A percentile compares a stretch with the other conserved stretches of the same genome.
Evolutionary conservation across 129 eudicot genomes (phyloP).

Genomic region (Pseudognaphalium luteoalbum): DNA sequence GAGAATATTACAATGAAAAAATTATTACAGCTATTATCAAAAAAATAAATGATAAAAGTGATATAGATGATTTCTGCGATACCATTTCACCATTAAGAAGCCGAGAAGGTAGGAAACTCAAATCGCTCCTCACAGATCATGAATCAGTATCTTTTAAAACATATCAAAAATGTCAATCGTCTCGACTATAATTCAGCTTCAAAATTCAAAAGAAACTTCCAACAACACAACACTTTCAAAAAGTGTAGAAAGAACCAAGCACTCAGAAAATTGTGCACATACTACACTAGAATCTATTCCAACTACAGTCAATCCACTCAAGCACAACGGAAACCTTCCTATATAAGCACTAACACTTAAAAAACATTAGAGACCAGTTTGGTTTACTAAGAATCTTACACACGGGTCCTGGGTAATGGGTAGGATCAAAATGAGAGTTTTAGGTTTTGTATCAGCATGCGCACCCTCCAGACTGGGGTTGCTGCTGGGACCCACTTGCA

Average conservation of each 20-base stretch:
- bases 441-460: slow-evolving; percentile 46
- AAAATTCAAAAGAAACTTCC: background rate
- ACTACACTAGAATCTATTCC: slow-evolving; percentile 4
- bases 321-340: background rate
- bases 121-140: background rate
- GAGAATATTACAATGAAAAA: no score
- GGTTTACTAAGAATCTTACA: slow-evolving; percentile 12
- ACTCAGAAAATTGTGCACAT: background rate
- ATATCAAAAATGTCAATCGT: background rate
- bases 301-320: background rate
- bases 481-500: slow-evolving; percentile 59
- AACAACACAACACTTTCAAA: background rate
- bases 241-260: background rate
- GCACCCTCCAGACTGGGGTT: slow-evolving; percentile 67
- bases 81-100: background rate
- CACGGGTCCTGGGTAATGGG: background rate
- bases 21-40: no score
- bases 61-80: background rate
- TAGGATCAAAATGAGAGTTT: background rate
- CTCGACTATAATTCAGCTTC: background rate
- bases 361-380: slow-evolving; percentile 14
- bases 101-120: background rate
- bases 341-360: slow-evolving; percentile 21
- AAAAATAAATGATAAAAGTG: background rate
- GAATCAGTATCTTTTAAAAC: background rate